Evolutionary conservation across 495 filamentous ascomycete genomes (phyloP), one percentile per base, ranked within the genome.

Genomic region (Amorphotheca resinae): DNA sequence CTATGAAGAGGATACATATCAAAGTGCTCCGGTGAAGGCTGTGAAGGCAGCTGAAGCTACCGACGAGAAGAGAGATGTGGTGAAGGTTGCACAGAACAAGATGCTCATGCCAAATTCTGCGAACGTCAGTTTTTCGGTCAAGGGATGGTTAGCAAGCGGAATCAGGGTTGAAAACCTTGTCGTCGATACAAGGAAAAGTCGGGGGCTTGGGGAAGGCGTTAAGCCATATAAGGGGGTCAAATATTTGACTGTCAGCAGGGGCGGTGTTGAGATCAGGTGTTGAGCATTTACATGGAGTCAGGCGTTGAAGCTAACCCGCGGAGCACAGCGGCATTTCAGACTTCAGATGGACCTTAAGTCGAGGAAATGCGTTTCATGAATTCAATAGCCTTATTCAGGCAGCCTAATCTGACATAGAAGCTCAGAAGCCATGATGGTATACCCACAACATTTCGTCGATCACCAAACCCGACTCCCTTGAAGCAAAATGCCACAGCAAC

Each of bases 181-280:
- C 25, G 70, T 99, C 35, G 87, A 95, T 55, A 66, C 73, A n/a
- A 78, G 84, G 52, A 87, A 79, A 65, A 93, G 85, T 62, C 72
- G 80, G 22, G 91, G 91, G 2, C 48, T 99, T 9, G 87, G 86
- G 0, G 84, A 93, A 51, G 76, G 80, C 9, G 75, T 96, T 33
- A 88, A 84, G 60, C 91, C 93, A 31, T 99, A 93, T 61, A 99
- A 96, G 66, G 93, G 91, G 9, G 91, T 96, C 35, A 99, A 96
- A 63, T 99, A 99, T 62, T 59, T 96, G 44, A 93, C 87, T 50
- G 77, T 91, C 22, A 95, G 87, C 62, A 77, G 74, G 49, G 76
- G 74, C 33, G 93, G 93, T 2, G 71, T 99, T 31, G 91, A 96
- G 63, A 70, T 80, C 15, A 48, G 54, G 40, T 57, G 54, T 43